Base-by-base conservation (phyloP, 345 rosid genomes). In the Chamaenerion angustifolium region DNA sequence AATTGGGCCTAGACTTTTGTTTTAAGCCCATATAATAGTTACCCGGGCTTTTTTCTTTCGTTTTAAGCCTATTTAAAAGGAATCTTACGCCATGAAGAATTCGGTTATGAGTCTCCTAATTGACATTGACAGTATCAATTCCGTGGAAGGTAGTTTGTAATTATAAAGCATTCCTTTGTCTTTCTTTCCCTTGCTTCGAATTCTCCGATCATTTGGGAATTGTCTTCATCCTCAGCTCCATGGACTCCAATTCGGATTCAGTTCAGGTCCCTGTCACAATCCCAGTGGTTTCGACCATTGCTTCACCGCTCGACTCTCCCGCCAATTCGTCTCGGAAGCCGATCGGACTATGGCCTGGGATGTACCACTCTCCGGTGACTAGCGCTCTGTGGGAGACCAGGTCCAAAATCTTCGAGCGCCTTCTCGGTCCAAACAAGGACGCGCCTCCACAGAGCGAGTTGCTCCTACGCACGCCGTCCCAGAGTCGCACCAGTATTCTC, bases 301-400 rank as follows among this genome's bases (percentile, higher is more conserved):
- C 78, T 18, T 69, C 77, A 16, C 86, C 84, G 1, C 71, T 70
- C 18, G 81, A 72, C 23, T 40, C 40, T 46, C 27, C 15, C 21
- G 67, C 40, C 62, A 31, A 63, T 46, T 47, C 45, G 19, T 35
- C 49, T 11, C 70, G 71, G n/a, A 87, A 83, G 57, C 96, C 87
- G 19, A 60, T 83, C 16, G 79, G 89, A 27, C 66, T 82, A 49
- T 87, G 96, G 89, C 94, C 96, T 0, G 96, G 94, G 55, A 83
- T 79, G 96, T 81, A 77, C 72, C 85, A 87, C 59, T 83, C 85
- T 0, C 94, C 94, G 0, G 87, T 87, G 31, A 83, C 93, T 9
- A 60, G 12, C 52, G 96, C 94, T 63, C 68, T 87, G 43, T 87
- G 96, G 94, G 87, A 81, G 37, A 77, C 96, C 3, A 73, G 82